Evolutionary conservation across 306 rosid genomes (phyloP).

Genomic region (Citrullus colocynthis): DNA sequence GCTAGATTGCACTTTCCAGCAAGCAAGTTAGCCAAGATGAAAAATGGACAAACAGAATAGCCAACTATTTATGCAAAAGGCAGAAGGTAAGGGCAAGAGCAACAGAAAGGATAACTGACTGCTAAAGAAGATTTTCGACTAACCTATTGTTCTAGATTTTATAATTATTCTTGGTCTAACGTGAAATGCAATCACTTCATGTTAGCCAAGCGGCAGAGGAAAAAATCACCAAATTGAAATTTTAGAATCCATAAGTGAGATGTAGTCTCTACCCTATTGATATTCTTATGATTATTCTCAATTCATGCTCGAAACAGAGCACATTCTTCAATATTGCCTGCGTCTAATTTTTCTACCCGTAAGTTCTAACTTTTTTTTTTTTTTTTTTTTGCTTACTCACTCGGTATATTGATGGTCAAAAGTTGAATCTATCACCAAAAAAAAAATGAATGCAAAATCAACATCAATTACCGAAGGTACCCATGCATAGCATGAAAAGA

Average conservation of each 20-base stretch:
- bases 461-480: neutral
- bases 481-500: neutral
- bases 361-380: neutral
- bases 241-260: conserved; percentile 10
- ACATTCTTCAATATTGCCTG: conserved; percentile 5
- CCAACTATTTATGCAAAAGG: neutral
- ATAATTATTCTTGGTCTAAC: conserved; percentile 7
- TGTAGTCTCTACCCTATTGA: conserved; percentile 7
- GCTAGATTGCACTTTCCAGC: conserved; percentile 80
- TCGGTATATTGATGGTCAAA: neutral
- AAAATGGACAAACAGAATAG: neutral
- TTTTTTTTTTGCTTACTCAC: neutral
- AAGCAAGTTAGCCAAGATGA: conserved; percentile 35
- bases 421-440: neutral
- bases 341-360: neutral
- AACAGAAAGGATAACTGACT: neutral
- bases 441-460: neutral
- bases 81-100: neutral
- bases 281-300: conserved; percentile 4
- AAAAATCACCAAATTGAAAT: neutral
- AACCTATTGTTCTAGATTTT: conserved; percentile 4
- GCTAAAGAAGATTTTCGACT: conserved; percentile 7
- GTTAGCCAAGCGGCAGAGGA: conserved; percentile 18
- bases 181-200: conserved; percentile 18
- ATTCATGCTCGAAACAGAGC: conserved; percentile 18